These are phyloP conservation scores for Alloascoidea africana DNA, from an alignment of 805 yeast species.

Conservation along the genomic window DNA sequence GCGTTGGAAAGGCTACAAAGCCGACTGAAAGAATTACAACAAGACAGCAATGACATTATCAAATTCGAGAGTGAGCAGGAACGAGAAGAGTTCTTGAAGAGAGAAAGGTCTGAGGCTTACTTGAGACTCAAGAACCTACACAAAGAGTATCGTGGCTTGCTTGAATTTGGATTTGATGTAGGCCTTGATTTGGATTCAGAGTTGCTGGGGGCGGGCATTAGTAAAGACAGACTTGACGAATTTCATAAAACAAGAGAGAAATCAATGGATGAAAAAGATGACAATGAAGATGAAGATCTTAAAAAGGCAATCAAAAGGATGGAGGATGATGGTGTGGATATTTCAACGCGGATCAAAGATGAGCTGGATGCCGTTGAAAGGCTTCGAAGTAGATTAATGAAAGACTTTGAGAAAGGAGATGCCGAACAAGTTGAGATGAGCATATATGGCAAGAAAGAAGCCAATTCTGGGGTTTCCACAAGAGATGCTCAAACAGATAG, in stretches of 20 bases:
- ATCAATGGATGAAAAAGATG: not conserved
- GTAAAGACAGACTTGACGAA: too few relatives aligned
- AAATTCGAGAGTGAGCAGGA: conserved; percentile 14
- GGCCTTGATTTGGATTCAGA: not conserved
- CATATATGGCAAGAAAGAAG: too few relatives aligned
- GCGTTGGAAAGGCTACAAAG: conserved; percentile 45
- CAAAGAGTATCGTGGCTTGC: not conserved
- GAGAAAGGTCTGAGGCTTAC: not conserved
- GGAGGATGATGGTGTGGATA: not conserved
- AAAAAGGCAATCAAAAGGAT: not conserved
- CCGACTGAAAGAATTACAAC: conserved; percentile 55
- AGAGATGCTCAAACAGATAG: too few relatives aligned
- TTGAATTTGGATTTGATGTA: not conserved
- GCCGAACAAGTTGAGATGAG: not conserved
- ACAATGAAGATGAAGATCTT: not conserved
- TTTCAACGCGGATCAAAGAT: not conserved
- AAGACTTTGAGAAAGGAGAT: not conserved
- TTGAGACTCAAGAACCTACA: not conserved
- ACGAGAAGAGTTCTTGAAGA: not conserved
- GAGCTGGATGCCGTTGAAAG: not conserved
- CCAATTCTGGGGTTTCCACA: too few relatives aligned
- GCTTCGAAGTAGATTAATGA: not conserved
- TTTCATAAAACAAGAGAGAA: not conserved
- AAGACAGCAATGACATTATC: conserved; percentile 47
- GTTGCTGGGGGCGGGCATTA: too few relatives aligned